Conservation (phyloP, 768 basidiomycete genomes). For the Lactifluus pinguis region DNA sequence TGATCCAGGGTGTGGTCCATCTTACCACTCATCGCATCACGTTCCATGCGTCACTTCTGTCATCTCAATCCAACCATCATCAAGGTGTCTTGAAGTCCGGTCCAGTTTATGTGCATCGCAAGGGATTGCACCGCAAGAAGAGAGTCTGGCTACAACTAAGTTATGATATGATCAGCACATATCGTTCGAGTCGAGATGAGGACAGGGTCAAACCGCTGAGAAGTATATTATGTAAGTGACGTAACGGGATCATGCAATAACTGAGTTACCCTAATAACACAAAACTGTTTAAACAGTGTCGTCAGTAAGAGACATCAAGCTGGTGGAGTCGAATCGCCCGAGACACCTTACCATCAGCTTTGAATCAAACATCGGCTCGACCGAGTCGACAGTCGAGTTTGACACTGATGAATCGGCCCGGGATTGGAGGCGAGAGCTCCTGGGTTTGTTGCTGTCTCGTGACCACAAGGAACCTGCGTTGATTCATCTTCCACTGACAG, state of each 20-base stretch:
- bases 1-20: conserved; percentile 44
- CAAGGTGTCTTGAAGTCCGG: conserved; percentile 41
- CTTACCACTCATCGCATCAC: conserved; percentile 56
- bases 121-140: conserved; percentile 36
- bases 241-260: not conserved
- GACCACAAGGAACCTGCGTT: not conserved
- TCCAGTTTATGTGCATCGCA: conserved; percentile 38
- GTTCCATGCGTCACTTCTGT: conserved; percentile 55
- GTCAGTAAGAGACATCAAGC: conserved; percentile 35
- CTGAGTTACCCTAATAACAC: not conserved
- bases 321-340: conserved; percentile 36
- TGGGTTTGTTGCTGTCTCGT: conserved; percentile 25
- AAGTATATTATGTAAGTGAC: conserved; percentile 40
- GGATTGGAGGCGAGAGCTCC: conserved; percentile 42
- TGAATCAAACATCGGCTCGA: conserved; percentile 23
- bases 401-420: conserved; percentile 48
- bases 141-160: conserved; percentile 57
- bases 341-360: conserved; percentile 33
- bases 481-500: conserved; percentile 22
- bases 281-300: conserved; percentile 32
- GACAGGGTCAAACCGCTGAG: conserved; percentile 44
- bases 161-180: conserved; percentile 50
- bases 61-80: conserved; percentile 29
- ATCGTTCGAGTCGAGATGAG: conserved; percentile 44
- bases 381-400: conserved; percentile 35